These are phyloP conservation scores for Daldinia sp. DNA, from an alignment of 2,329 filamentous ascomycete genomes.

Conservation along the genomic window DNA sequence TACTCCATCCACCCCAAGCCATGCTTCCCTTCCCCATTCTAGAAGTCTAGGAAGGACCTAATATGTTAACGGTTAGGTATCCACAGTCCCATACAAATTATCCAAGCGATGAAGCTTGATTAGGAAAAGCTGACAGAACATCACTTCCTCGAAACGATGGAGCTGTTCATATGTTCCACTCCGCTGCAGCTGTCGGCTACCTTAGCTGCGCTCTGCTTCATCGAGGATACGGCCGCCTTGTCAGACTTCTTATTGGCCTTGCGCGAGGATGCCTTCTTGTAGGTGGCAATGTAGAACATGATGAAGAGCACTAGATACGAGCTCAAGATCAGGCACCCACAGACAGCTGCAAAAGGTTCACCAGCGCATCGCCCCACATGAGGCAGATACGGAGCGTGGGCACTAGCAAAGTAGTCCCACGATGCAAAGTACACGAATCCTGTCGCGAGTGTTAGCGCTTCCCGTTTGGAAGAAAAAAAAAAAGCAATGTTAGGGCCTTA, in stretches of 20 bases:
- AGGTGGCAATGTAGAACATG: slow-evolving; percentile 82
- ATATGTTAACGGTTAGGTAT: slow-evolving; percentile 10
- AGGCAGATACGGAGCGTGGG: slow-evolving; percentile 77
- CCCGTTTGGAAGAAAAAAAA: neutral
- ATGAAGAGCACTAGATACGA: slow-evolving; percentile 84
- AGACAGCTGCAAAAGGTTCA: slow-evolving; percentile 81
- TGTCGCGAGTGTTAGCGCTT: slow-evolving; percentile 51
- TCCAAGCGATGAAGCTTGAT: slow-evolving; percentile 21
- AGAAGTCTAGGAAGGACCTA: slow-evolving; percentile 15
- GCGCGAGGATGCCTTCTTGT: slow-evolving; percentile 72
- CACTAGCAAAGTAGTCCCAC: slow-evolving; percentile 80
- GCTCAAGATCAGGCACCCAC: slow-evolving; percentile 78
- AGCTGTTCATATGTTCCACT: slow-evolving; percentile 42
- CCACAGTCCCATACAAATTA: slow-evolving; percentile 29
- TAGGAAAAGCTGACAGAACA: slow-evolving; percentile 18
- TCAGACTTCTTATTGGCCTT: slow-evolving; percentile 41
- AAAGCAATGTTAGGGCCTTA: slow-evolving; percentile 58
- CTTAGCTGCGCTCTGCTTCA: slow-evolving; percentile 46
- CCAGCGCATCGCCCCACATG: slow-evolving; percentile 78
- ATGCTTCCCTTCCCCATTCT: slow-evolving; percentile 13
- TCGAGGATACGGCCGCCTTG: slow-evolving; percentile 36
- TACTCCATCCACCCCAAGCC: slow-evolving; percentile 25
- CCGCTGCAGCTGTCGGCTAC: slow-evolving; percentile 47
- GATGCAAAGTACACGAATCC: slow-evolving; percentile 84
- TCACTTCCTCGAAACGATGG: slow-evolving; percentile 38